A percentile compares a stretch with the other conserved stretches of the same genome.
These are phyloP conservation scores for Ceratocystis smalleyi DNA, from an alignment of 2,329 filamentous ascomycete species.

Conservation along the genomic window DNA sequence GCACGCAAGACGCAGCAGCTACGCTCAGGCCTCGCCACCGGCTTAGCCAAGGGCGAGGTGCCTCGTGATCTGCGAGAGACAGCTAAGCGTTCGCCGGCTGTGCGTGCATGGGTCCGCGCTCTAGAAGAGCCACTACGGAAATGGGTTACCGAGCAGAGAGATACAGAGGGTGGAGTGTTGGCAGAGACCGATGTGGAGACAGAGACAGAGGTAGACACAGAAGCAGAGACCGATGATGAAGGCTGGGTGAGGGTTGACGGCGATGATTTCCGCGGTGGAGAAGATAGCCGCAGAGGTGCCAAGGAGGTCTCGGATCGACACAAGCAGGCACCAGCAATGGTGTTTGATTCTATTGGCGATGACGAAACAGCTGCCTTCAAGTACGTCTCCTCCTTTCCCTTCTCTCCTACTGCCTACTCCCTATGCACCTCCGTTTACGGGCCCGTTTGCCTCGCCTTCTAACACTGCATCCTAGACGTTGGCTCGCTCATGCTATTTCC, in stretches of 20 bases:
- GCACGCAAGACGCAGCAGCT: conserved; percentile 33
- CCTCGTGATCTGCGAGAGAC: conserved; percentile 67
- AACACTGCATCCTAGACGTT: conserved; percentile 44
- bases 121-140: conserved; percentile 70
- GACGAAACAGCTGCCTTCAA: conserved; percentile 69
- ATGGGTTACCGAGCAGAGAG: conserved; percentile 46
- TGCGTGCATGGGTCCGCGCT: conserved; percentile 64
- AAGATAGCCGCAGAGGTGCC: not conserved
- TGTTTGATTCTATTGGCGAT: conserved; percentile 65
- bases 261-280: conserved; percentile 39
- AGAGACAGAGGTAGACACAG: conserved; percentile 17
- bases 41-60: conserved; percentile 40
- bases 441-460: conserved; percentile 14
- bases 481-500: conserved; percentile 84
- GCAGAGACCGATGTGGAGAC: conserved; percentile 19
- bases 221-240: conserved; percentile 55
- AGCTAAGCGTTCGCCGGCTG: conserved; percentile 64
- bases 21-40: conserved; percentile 28
- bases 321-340: conserved; percentile 39
- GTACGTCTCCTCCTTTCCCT: conserved; percentile 33
- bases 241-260: conserved; percentile 72
- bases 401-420: conserved; percentile 4
- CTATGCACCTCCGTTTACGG: not conserved
- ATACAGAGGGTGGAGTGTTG: conserved; percentile 15
- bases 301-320: conserved; percentile 11